Evolutionary conservation across 139 green algal species (phyloP).

Genomic region (Raphidocelis subcapitata): DNA sequence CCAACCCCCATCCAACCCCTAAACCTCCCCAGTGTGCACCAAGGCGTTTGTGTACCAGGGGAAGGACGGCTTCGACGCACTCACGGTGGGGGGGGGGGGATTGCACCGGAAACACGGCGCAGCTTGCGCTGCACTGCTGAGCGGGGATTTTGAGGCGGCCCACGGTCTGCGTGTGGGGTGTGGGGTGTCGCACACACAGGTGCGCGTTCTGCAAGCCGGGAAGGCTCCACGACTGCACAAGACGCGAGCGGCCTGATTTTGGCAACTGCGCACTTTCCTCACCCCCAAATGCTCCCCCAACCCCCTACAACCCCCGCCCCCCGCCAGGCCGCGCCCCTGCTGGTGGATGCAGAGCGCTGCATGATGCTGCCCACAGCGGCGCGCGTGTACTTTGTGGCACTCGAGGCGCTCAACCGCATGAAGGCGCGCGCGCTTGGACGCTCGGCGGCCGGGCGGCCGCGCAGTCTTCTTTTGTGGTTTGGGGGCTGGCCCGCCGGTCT

Average conservation of each 20-base stretch:
- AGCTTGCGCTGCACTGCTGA: background rate
- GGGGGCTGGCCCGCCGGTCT: too few species aligned
- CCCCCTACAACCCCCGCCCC: background rate
- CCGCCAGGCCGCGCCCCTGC: background rate
- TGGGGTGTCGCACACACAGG: too few species aligned
- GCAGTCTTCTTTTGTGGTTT: too few species aligned
- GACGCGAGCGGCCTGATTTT: too few species aligned
- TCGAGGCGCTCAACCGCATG: background rate
- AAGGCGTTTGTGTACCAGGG: conserved; percentile 54
- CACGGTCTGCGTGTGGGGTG: too few species aligned
- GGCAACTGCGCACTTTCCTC: too few species aligned
- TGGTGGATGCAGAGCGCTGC: background rate
- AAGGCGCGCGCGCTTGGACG: too few species aligned
- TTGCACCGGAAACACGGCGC: background rate
- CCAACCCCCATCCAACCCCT: too few species aligned
- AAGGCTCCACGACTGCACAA: too few species aligned
- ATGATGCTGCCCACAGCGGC: background rate
- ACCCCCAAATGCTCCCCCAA: background rate
- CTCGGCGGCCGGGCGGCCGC: too few species aligned
- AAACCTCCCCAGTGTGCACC: conserved; percentile 42
- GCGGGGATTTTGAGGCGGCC: too few species aligned
- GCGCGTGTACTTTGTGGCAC: background rate
- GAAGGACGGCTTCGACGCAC: conserved; percentile 55
- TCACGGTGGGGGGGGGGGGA: conserved; percentile 2
- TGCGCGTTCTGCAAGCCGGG: too few species aligned